Evolutionary conservation across 1,139 yeast genomes (phyloP), one percentile per base, ranked within the genome.

Genomic region (Meyerozyma athensensis): DNA sequence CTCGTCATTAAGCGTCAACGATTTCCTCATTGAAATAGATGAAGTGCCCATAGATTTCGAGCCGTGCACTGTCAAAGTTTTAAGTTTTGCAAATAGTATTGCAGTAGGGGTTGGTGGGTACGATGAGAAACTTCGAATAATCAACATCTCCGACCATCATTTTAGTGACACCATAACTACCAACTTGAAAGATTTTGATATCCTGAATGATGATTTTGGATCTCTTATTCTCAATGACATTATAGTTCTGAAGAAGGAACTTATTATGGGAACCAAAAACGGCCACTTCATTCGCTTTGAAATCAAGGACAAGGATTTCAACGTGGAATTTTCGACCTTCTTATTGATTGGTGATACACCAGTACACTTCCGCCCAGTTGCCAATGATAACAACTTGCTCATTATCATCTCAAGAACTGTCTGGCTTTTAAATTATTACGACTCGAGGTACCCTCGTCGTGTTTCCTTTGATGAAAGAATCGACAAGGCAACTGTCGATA

Each of bases 341-440:
- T 47, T 58, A 14, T 43, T 45, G 28, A 35, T 68, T 7, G 62
- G 68, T 19, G 59, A 58, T 9, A 47, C 58, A 9, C 52, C 61
- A n/a, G 46, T 53, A 1, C 38, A 32, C 9, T 43, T 55, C 16
- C 36, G 33, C 16, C 17, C 34, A 3, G 34, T 43, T 24, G 20
- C 36, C 7, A 39, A 24, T 3, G 58, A 58, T 34, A 35, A 39
- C 0, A 47, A 52, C 9, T 44, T 54, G 13, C 38, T 65, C 1
- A 50, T 61, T 18, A 52, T 72, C 1, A 43, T 54, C 7, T 61
- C 74, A 13, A 65, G 66, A 34, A 52, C 56, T 67, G 3, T 50
- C 1, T 78, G 81, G 79, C 54, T 65, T 19, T 41, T 76, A 4
- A 64, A 72, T 39, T 40, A 59, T 5, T 51, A 53, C 9, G 54